phyloP scores from a whole-genome alignment of 305 asterid genomes.

The Plantago lanceolata region DNA sequence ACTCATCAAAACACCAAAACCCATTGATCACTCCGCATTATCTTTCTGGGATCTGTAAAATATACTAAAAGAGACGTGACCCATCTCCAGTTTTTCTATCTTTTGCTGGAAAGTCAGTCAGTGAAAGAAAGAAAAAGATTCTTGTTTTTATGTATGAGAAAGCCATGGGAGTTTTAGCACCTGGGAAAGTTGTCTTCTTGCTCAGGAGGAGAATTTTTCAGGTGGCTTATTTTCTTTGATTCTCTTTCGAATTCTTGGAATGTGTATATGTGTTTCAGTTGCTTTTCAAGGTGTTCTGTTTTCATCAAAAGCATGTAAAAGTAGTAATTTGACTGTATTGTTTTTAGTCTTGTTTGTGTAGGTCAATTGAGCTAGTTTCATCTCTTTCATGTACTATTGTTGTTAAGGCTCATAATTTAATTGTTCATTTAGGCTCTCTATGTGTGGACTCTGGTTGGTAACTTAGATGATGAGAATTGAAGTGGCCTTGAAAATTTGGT shows the following conservation, averaged over 20 bases:
- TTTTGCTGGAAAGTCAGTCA: slow-evolving; percentile 28
- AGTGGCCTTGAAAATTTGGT: no score
- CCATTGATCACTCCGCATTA: slow-evolving; percentile 36
- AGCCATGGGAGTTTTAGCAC: slow-evolving; percentile 40
- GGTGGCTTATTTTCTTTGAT: no score
- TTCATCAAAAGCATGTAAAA: slow-evolving; percentile 16
- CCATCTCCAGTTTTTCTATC: slow-evolving; percentile 26
- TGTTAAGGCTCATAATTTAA: not conserved
- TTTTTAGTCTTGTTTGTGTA: slow-evolving; percentile 5
- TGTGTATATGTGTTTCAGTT: slow-evolving; percentile 22
- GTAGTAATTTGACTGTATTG: no score
- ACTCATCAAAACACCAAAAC: slow-evolving; percentile 19
- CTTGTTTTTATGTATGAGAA: slow-evolving; percentile 29
- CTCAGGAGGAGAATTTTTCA: slow-evolving; percentile 27
- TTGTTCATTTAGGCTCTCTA: not conserved
- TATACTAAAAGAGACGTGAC: slow-evolving; percentile 11
- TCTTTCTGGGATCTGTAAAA: slow-evolving; percentile 54
- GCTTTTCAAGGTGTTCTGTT: slow-evolving; percentile 14
- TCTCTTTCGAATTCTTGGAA: slow-evolving; percentile 22
- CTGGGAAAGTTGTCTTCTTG: slow-evolving; percentile 34
- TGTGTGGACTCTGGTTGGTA: not conserved
- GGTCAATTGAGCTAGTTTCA: slow-evolving; percentile 18
- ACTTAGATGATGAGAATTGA: not conserved
- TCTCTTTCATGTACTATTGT: no score
- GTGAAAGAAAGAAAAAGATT: slow-evolving; percentile 25